Base-by-base conservation (phyloP, 2,329 filamentous ascomycete genomes). In the Xenoacremonium recifei region DNA sequence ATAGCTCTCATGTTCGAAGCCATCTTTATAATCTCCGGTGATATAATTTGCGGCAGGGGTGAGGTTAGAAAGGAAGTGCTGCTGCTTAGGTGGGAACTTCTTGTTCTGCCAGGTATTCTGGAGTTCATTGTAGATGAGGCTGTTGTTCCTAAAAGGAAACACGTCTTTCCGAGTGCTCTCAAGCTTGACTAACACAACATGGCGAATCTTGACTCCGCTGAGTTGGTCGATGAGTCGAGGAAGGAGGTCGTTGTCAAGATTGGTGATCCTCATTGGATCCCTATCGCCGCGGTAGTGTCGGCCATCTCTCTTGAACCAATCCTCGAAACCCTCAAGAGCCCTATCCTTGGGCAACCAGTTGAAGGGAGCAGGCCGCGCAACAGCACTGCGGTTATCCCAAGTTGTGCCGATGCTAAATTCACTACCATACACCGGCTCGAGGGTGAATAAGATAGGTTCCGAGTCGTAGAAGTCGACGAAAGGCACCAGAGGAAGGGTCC, bases 101-200 rank as follows among this genome's bases (percentile, higher is more conserved):
- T 54, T 45, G 11, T 65, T 51, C 5, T 57, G 47, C 6, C 53
- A 58, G 2, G 62, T 62, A 1, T 55, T 35, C 3, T 46, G 35
- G 1, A 65, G 48, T 0, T 54, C 58, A 3, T 64, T 49, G 42
- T 59, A 64, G 15, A 70, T 62, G 19, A 61, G 49, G 12, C 62
- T 63, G 3, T 59, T 54, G 33, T 66, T 64, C 19, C 68, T 68
- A 18, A 72, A 42, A 0, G 69, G 69, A 37, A 71, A 72, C 3
- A 71, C 60, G 32, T 72, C 69, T 6, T 63, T 63, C 7, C 69
- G 60, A 1, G 67, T 69, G 32, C 68, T 70, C 46, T 72, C 69
- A 4, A 72, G 56, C 13, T 66, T 64, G 10, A 72, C 33, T 6
- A 71, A 39, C 23, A 72, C 50, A 9, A 72, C 55, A 44, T 72